Base-by-base conservation (phyloP, 805 yeast genomes). In the Maudiozyma serrabonitensis region DNA sequence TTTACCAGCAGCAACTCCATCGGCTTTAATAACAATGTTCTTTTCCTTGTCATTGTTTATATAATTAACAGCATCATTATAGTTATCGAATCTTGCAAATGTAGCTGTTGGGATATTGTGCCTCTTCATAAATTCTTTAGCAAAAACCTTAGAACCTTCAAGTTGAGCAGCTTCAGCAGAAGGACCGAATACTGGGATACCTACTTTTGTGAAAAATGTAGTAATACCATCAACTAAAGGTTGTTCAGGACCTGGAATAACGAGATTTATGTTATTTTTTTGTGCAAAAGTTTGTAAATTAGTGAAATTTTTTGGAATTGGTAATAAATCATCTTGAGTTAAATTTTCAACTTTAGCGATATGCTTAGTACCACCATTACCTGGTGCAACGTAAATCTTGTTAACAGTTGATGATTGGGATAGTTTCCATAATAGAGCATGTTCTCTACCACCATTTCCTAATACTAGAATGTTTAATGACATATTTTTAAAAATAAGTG, bases 361-460 rank as follows among this genome's bases (percentile, higher is more conserved):
- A 39, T 21, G 8, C 15, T 34, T 19, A 32, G 95, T 90, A 46
- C 98, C 98, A 50, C 98, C 99, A 64, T 93, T 91, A 48, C 98
- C 98, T 54, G 98, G 98, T 26, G 98, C 96, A 49, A 91, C 96
- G 61, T 66, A 95, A 57, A 95, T 82, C 52, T 78, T 75, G 52
- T 71, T 69, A 35, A 89, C 95, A 43, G 77, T 68, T 38, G 79
- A 70, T 35, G 96, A 87, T 69, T 89, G 91, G 31, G 84, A 71
- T 55, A 93, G 76, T 63, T 84, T 87, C 96, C 96, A 90, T 15
- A 87, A 86, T 53, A 93, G 76, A 48, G 98, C 98, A 67, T 93
- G 97, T 70, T 93, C 99, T 75, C 99, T 89, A 58, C 99, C 99
- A 66, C 99, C 99, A 71, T 86, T 88, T 62, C 99, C 99, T 58